phyloP scores from a whole-genome alignment of 345 rosid genomes.

The Rhodamnia argentea region DNA sequence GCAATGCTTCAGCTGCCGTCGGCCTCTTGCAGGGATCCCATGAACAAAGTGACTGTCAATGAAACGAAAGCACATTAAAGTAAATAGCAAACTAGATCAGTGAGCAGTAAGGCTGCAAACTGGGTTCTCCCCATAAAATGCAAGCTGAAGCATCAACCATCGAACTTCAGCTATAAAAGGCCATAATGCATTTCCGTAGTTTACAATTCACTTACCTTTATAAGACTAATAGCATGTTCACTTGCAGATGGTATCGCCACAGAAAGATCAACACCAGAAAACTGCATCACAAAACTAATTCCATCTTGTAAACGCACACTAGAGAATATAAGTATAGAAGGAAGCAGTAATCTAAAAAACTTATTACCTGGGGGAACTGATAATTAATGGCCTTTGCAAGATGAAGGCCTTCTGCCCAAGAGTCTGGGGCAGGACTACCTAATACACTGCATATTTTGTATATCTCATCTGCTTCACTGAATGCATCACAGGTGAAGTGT shows the following conservation, averaged over 20 bases:
- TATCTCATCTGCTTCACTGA: conserved; percentile 96
- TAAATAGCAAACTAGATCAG: not conserved
- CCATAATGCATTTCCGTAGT: not conserved
- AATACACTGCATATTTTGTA: conserved; percentile 82
- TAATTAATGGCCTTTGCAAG: conserved; percentile 75
- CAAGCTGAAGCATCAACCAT: not conserved
- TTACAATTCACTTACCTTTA: conserved; percentile 27
- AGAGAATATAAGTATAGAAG: not conserved
- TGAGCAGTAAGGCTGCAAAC: not conserved
- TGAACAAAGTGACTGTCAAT: conserved; percentile 65
- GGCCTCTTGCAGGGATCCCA: conserved; percentile 96
- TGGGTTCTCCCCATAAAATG: not conserved
- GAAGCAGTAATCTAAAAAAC: not conserved
- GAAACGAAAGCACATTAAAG: not conserved
- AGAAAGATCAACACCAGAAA: conserved; percentile 42
- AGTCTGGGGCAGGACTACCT: conserved; percentile 67
- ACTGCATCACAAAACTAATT: conserved; percentile 19
- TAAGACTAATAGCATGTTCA: conserved; percentile 55
- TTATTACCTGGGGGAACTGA: conserved; percentile 63
- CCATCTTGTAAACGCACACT: not conserved
- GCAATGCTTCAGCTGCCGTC: conserved; percentile 76
- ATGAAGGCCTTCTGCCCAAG: conserved; percentile 83
- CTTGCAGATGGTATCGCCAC: conserved; percentile 55
- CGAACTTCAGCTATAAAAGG: not conserved
- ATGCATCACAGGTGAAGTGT: not conserved